Base-by-base conservation (phyloP, 208 protist species). In the Porcisia hertigi region DNA sequence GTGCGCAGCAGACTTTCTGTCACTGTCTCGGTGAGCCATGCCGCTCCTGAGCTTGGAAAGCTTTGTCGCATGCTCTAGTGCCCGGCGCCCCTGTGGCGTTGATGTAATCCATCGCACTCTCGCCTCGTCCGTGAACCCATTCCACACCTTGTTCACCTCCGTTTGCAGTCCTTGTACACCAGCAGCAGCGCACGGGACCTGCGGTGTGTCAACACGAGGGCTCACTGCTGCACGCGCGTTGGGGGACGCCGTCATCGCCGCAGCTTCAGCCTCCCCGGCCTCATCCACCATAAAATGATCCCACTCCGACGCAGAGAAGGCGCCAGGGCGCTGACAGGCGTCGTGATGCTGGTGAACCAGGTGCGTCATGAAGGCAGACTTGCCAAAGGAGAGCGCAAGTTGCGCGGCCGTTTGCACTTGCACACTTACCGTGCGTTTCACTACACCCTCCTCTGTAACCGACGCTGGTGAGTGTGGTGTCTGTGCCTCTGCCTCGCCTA, bases 291-390 rank as follows among this genome's bases (percentile, higher is more conserved):
- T 78, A 9, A 72, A 41, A 34, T 49, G 65, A 36, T 75, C 75
- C 72, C 71, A 80, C 52, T 78, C 72, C 58, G 57, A 66, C 12
- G 55, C 59, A 18, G 71, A 66, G 71, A 64, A 45, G 6, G 62
- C 41, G 71, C 75, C 49, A 12, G 69, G 70, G 55, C 47, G 72
- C 52, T 25, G 62, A 69, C 14, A n/a, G 49, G 60, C 43, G 11
- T 47, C 12, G 69, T 80, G 55, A 45, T 77, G 74, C 59, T 86
- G 77, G 70, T 86, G 82, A 8, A 79, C 78, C 1, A 83, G 55
- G 75, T 86, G 82, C 14, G 77, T 80, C 25, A 83, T 60, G 9
- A 77, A 81, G 6, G 82, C 77, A 20, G 82, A 73, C 60, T 75
- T 82, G 43, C 76, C 82, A 30, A 57, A 82, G 23, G 81, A 79